Base-by-base conservation (phyloP, 2,329 filamentous ascomycete genomes). In the Penicillium sp. region DNA sequence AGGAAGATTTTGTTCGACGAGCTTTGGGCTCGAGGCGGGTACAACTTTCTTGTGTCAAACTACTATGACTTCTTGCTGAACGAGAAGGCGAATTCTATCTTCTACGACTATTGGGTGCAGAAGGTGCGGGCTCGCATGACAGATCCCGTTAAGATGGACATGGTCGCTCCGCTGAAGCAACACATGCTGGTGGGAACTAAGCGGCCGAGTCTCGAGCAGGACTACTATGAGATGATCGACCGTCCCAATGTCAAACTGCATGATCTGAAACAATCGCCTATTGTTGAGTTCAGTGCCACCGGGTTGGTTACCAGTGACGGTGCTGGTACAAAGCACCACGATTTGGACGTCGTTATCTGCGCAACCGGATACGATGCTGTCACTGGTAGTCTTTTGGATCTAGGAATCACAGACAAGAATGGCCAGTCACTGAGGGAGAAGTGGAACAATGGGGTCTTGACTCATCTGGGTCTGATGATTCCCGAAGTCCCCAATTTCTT, bases 141-240 rank as follows among this genome's bases (percentile, higher is more conserved):
- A 0, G 78, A 85, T 53, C 73, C 78, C 0, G 66, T 69, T 39
- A 78, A 79, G 64, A 69, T 76, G 44, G 77, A 82, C 16, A 54
- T 84, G 2, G 70, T 85, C 4, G 82, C 82, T 0, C 83, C 83
- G 0, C 57, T 75, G 9, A 65, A 79, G 43, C 78, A 77, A 69
- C 81, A 77, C 0, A 78, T 83, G 55, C 77, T 72, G 40, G 83
- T 83, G 58, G 83, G 80, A 8, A 72, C 76, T 32, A 84, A 82
- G 71, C 73, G 81, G 1, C 70, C 67, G 4, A 72, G 67, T 2
- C 70, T 81, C 0, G 80, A 82, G 58, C 72, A 78, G 45, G 69
- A 74, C 46, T 81, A 79, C 59, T 83, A 79, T 59, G 80, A 83
- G 55, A 70, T 73, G 8, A 71, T 78, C 39, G 74, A 80, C 58